Percentiles rank a stretch among this genome's conserved stretches.
Evolutionary conservation across 2,329 filamentous ascomycete genomes (phyloP).

Genomic region (Talaromyces piceae): DNA sequence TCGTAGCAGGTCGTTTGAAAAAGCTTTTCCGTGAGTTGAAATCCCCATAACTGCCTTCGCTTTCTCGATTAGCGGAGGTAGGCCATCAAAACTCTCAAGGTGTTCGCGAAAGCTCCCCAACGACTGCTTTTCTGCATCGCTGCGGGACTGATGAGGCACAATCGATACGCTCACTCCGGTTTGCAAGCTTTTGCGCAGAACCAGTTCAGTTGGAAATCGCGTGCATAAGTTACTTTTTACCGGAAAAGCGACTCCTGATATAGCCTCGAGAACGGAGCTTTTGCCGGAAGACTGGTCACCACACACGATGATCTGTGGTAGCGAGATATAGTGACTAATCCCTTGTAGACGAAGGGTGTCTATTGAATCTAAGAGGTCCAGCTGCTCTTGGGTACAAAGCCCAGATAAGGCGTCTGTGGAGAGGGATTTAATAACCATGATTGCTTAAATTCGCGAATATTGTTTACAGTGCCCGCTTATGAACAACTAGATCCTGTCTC

Average conservation of each 20-base stretch:
- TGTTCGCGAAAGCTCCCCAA: conserved; percentile 29
- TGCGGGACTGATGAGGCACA: conserved; percentile 34
- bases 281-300: conserved; percentile 57
- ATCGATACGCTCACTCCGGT: conserved; percentile 37
- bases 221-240: conserved; percentile 55
- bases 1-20: conserved; percentile 48
- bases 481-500: too few relatives aligned
- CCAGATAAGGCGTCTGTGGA: neutral
- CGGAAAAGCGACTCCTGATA: conserved; percentile 55
- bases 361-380: too few relatives aligned
- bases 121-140: conserved; percentile 25
- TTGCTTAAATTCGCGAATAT: too few relatives aligned
- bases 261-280: conserved; percentile 56
- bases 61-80: conserved; percentile 16
- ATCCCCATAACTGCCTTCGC: conserved; percentile 20
- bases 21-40: conserved; percentile 18
- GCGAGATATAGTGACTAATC: conserved; percentile 39
- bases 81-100: conserved; percentile 14
- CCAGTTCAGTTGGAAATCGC: conserved; percentile 54
- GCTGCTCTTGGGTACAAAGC: neutral
- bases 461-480: too few relatives aligned
- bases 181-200: conserved; percentile 38
- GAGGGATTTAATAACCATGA: too few relatives aligned
- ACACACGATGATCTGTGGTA: conserved; percentile 52
- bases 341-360: too few relatives aligned